A percentile compares a stretch with the other conserved stretches of the same genome.
Conservation (phyloP, 208 protist genomes). For the Phytomonas francai region DNA sequence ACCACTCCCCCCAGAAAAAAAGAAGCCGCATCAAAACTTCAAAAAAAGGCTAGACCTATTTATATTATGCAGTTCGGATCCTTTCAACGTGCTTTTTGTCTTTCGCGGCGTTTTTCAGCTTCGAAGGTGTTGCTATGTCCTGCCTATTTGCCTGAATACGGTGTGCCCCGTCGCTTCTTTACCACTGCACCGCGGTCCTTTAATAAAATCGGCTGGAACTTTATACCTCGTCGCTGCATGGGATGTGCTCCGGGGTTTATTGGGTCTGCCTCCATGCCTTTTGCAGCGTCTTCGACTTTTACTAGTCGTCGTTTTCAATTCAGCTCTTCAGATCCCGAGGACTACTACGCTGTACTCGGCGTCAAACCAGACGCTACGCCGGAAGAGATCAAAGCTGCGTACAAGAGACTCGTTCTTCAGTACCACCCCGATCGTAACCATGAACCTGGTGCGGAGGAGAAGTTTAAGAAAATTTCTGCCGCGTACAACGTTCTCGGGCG, state of each 20-base stretch:
- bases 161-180: background rate
- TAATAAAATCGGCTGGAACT: background rate
- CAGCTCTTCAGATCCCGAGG: slow-evolving; percentile 7
- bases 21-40: too few relatives aligned
- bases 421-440: slow-evolving; percentile 89
- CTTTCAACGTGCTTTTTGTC: background rate
- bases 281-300: background rate
- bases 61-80: background rate
- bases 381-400: slow-evolving; percentile 88
- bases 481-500: slow-evolving; percentile 81
- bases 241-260: background rate
- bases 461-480: slow-evolving; percentile 81
- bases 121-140: background rate
- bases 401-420: slow-evolving; percentile 84
- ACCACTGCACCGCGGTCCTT: background rate
- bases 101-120: background rate
- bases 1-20: too few relatives aligned
- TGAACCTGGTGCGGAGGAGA: slow-evolving; percentile 72
- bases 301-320: background rate
- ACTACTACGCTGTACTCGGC: slow-evolving; percentile 77
- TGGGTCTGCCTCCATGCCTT: background rate
- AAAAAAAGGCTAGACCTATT: background rate
- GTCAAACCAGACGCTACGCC: slow-evolving; percentile 58
- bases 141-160: background rate
- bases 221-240: background rate